Evolutionary conservation across 2,329 filamentous ascomycete species (phyloP).

Genomic region (Colletotrichum euphorbiae): DNA sequence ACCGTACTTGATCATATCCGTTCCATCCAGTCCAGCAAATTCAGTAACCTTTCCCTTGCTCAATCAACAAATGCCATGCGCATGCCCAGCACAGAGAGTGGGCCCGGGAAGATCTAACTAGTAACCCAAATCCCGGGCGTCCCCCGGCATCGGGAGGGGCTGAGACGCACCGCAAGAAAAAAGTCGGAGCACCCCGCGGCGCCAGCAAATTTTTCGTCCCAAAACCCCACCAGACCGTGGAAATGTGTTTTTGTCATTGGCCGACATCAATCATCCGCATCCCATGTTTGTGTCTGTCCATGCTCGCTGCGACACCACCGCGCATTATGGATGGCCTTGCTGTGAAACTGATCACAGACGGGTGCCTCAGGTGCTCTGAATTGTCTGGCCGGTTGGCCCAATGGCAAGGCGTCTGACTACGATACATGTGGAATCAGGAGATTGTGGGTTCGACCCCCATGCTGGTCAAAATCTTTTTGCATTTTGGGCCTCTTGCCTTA

Average conservation of each 20-base stretch:
- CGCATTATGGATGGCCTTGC: not conserved
- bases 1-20: not conserved
- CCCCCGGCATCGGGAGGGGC: constrained; percentile 7
- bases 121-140: not conserved
- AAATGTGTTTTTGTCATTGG: not conserved
- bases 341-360: rapidly evolving
- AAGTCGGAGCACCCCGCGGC: not conserved
- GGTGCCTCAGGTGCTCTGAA: not conserved
- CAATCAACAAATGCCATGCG: too few relatives aligned
- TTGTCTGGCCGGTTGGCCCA: constrained; percentile 47
- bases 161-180: not conserved
- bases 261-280: not conserved
- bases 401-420: constrained; percentile 59
- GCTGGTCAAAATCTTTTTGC: constrained; percentile 26
- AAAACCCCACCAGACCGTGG: not conserved
- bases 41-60: too few relatives aligned
- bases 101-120: not conserved
- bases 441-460: constrained; percentile 40
- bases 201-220: not conserved
- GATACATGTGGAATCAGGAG: constrained; percentile 42
- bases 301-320: not conserved
- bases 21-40: too few relatives aligned
- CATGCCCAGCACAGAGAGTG: not conserved
- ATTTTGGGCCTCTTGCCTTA: not conserved
- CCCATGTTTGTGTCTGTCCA: not conserved